Evolutionary conservation across 495 filamentous ascomycete genomes (phyloP), one percentile per base, ranked within the genome.

Genomic region (Aspergillus sparsus): DNA sequence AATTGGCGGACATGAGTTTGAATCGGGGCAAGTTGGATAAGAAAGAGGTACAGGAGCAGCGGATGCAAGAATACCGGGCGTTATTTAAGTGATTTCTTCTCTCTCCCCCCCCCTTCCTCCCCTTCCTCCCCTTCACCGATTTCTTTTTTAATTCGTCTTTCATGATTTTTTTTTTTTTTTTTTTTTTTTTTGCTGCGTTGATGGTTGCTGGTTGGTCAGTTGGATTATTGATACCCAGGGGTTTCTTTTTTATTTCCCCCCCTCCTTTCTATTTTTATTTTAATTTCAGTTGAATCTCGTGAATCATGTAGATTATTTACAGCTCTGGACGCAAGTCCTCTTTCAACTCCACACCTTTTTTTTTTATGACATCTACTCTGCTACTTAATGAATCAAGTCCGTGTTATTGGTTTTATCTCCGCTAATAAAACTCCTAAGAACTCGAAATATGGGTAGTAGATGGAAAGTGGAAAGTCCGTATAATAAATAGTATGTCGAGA

Each of bases 1-100:
- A 89, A 66, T 77, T 98, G 27, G 94, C 94, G 1, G 89, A 89
- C 67, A 79, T 97, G 61, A 91, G 87, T 64, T 87, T 97, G 87
- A 87, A 87, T 60, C 79, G 84, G 34, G 80, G 78, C 21, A 86
- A 89, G 65, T 75, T 88, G 50, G 86, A 88, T 56, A 92, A 89
- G 70, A 79, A 78, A 15, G 91, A 97, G 68, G 85, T 86, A 2
- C 85, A 89, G 16, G 87, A 86, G 74, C 82, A 88, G 73, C 84
- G 86, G 58, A 81, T 97, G 71, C 83, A 89, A 77, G 91, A 96
- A 61, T 79, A 96, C 63, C 83, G 87, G 65, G 87, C 82, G 64
- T 83, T 98, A 32, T 97, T 98, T 76, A 90, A 85, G 67, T 95
- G 60, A 69, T 62, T 9, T 46, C 32, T 54, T 41, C 58, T 56